Evolutionary conservation across 1,284 basidiomycete species (phyloP).

Genomic region (Fomitopsis betulina): DNA sequence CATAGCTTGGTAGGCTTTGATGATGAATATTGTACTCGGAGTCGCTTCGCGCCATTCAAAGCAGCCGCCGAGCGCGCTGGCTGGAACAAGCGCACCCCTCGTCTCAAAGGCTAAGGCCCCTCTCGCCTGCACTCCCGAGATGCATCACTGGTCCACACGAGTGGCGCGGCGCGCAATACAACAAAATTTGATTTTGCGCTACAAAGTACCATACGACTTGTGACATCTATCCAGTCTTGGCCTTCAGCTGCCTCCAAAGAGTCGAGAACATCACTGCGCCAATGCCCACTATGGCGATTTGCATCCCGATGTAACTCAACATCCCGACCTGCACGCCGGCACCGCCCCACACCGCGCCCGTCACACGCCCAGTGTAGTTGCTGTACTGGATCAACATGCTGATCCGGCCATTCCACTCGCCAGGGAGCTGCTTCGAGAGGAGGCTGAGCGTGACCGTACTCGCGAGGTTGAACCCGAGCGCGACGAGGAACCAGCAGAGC

Average conservation of each 20-base stretch:
- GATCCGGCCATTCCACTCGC: constrained; percentile 51
- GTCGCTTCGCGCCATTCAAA: no score
- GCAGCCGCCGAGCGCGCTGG: no score
- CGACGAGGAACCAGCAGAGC: constrained; percentile 62
- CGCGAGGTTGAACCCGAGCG: constrained; percentile 66
- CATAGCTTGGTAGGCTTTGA: no score
- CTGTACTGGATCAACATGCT: constrained; percentile 64
- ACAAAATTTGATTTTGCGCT: no score
- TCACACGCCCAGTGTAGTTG: constrained; percentile 58
- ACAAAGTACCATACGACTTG: no score
- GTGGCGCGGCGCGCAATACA: no score
- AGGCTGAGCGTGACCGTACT: constrained; percentile 63
- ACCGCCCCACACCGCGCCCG: constrained; percentile 66
- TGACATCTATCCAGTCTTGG: constrained; percentile 38
- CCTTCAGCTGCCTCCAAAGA: constrained; percentile 61
- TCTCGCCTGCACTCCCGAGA: no score
- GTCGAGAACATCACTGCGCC: constrained; percentile 49
- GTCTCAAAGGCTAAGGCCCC: no score
- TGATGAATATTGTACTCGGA: no score
- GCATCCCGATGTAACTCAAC: constrained; percentile 55
- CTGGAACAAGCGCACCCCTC: no score
- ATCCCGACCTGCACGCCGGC: constrained; percentile 63
- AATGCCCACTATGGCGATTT: constrained; percentile 57
- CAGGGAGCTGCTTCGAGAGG: constrained; percentile 62
- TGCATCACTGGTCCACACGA: no score